These are phyloP conservation scores for Paxillus ammoniavirescens DNA, from an alignment of 768 basidiomycete genomes.

Conservation along the genomic window DNA sequence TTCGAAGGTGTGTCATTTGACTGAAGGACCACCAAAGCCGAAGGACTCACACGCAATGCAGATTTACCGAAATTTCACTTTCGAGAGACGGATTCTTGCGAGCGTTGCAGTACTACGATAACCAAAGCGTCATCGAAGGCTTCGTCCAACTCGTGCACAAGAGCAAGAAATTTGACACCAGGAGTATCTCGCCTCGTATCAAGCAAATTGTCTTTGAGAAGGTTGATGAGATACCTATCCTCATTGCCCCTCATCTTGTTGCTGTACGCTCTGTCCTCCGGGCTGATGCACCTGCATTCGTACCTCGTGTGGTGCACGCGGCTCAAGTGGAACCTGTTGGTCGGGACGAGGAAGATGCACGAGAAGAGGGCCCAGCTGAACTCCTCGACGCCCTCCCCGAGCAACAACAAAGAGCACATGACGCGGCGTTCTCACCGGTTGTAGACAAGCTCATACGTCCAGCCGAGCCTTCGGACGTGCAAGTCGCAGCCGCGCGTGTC, in stretches of 20 bases:
- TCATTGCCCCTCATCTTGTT: constrained; percentile 22
- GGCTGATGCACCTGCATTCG: constrained; percentile 16
- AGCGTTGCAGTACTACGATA: not conserved
- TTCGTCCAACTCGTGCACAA: constrained; percentile 27
- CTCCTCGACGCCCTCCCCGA: too few species aligned
- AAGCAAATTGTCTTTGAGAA: constrained; percentile 31
- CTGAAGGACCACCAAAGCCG: too few species aligned
- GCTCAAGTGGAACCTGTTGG: not conserved
- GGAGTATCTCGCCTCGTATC: constrained; percentile 15
- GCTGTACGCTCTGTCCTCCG: constrained; percentile 13
- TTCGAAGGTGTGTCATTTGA: too few species aligned
- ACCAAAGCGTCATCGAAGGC: constrained; percentile 8
- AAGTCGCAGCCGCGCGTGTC: too few species aligned
- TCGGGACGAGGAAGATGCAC: constrained; percentile 16
- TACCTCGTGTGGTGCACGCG: constrained; percentile 5
- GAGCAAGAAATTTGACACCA: not conserved
- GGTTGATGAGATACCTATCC: constrained; percentile 28
- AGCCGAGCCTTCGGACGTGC: too few species aligned
- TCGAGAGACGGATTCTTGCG: not conserved
- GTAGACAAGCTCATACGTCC: too few species aligned
- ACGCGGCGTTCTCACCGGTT: too few species aligned
- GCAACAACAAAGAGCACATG: too few species aligned
- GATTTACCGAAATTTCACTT: too few species aligned
- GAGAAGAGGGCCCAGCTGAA: too few species aligned
- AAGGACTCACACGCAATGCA: too few species aligned